Conservation (phyloP, 2,329 filamentous ascomycete species). For the Fusarium miscanthi region DNA sequence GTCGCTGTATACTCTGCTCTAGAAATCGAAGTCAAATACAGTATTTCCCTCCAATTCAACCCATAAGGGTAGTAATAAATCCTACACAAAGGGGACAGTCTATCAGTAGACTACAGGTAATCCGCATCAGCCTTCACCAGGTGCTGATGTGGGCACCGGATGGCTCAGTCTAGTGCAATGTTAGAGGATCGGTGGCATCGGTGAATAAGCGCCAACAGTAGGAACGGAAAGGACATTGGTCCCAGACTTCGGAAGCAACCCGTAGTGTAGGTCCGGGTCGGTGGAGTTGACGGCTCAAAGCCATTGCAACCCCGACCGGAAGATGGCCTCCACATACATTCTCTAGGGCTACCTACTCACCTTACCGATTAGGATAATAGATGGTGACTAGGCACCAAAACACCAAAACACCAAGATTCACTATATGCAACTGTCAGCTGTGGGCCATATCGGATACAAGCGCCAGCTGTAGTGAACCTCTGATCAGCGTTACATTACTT, state of each 20-base stretch:
- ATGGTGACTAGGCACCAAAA: not conserved
- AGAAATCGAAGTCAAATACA: rapidly evolving
- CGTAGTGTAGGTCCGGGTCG: not conserved
- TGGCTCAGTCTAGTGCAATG: not conserved
- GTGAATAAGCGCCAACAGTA: not conserved
- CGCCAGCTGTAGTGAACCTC: not conserved
- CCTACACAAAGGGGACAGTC: rapidly evolving
- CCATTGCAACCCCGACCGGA: not conserved
- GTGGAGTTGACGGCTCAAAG: not conserved
- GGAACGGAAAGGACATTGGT: not conserved
- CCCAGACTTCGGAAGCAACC: not conserved
- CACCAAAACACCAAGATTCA: not conserved
- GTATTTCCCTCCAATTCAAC: rapidly evolving
- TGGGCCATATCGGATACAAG: not conserved
- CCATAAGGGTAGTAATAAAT: not conserved
- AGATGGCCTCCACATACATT: not conserved
- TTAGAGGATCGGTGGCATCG: not conserved
- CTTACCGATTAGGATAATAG: rapidly evolving
- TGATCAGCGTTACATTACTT: not conserved
- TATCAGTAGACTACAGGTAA: not conserved
- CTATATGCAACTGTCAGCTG: not conserved
- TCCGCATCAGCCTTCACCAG: not conserved
- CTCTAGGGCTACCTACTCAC: not conserved
- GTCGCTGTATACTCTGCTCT: no score
- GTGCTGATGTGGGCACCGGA: no score